Conservation (phyloP, 2,329 filamentous ascomycete species). For the Biscogniauxia mediterranea region DNA sequence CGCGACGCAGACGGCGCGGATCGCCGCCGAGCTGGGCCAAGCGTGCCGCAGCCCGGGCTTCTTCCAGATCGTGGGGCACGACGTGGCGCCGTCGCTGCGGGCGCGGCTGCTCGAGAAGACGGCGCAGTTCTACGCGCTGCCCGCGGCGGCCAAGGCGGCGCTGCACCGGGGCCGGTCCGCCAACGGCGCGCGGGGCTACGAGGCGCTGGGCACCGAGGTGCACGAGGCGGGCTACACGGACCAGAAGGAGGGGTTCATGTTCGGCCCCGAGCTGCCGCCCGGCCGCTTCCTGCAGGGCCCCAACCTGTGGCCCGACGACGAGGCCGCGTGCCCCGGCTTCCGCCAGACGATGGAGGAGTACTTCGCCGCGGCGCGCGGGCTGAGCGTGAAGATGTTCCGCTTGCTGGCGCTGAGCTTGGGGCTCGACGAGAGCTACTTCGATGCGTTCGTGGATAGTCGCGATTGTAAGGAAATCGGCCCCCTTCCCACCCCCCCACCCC, state of each 20-base stretch:
- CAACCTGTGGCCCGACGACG: constrained; percentile 32
- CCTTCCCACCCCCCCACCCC: no score
- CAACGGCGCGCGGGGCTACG: constrained; percentile 28
- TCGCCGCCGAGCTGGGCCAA: constrained; percentile 12
- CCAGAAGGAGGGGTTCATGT: constrained; percentile 35
- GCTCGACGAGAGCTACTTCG: constrained; percentile 24
- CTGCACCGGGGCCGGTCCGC: constrained; percentile 21
- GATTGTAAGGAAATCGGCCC: constrained; percentile 18
- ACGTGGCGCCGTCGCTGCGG: constrained; percentile 27
- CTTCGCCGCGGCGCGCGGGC: constrained; percentile 18
- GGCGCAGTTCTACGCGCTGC: constrained; percentile 32
- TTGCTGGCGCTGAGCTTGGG: constrained; percentile 24
- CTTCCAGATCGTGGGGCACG: constrained; percentile 36
- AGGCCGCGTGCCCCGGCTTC: constrained; percentile 24
- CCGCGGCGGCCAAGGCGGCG: constrained; percentile 25
- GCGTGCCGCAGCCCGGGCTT: constrained; percentile 32
- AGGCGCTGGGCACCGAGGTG: constrained; percentile 23
- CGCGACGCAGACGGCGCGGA: constrained; percentile 4
- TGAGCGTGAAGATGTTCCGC: constrained; percentile 27
- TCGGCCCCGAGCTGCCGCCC: constrained; percentile 26
- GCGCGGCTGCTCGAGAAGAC: constrained; percentile 25
- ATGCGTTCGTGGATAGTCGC: constrained; percentile 22
- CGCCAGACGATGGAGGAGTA: constrained; percentile 27
- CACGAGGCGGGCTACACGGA: constrained; percentile 28
- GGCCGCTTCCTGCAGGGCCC: constrained; percentile 25